Conservation (phyloP, 2,329 filamentous ascomycete genomes). For the Thelonectria rubi region DNA sequence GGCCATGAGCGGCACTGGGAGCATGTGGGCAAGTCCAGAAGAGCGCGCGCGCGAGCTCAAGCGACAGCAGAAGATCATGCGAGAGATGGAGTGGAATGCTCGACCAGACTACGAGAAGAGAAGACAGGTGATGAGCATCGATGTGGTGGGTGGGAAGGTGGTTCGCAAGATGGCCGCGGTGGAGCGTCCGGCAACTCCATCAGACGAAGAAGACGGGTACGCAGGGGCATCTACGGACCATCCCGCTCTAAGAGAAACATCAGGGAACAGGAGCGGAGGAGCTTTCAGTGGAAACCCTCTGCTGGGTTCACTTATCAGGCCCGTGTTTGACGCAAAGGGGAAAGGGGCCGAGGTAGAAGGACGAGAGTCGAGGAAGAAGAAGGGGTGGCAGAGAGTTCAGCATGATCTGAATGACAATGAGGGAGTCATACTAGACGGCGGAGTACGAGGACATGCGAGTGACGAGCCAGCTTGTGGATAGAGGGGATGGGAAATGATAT, state of each 20-base stretch:
- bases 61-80: slow-evolving; percentile 81
- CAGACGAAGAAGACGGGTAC: slow-evolving; percentile 51
- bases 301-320: slow-evolving; percentile 70
- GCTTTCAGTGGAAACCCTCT: slow-evolving; percentile 76
- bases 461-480: slow-evolving; percentile 52
- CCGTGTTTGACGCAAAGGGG: slow-evolving; percentile 64
- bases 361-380: slow-evolving; percentile 55
- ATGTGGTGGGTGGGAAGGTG: slow-evolving; percentile 80
- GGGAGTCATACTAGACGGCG: slow-evolving; percentile 66
- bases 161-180: slow-evolving; percentile 74
- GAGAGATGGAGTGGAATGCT: slow-evolving; percentile 88
- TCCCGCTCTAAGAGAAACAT: slow-evolving; percentile 46
- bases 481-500: not conserved
- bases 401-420: slow-evolving; percentile 69
- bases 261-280: slow-evolving; percentile 52
- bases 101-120: slow-evolving; percentile 90
- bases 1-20: slow-evolving; percentile 55
- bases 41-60: slow-evolving; percentile 86
- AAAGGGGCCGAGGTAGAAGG: slow-evolving; percentile 54
- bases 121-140: slow-evolving; percentile 83
- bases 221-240: slow-evolving; percentile 43
- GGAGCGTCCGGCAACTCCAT: slow-evolving; percentile 66
- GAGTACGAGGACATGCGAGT: slow-evolving; percentile 55
- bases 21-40: slow-evolving; percentile 84
- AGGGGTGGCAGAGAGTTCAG: slow-evolving; percentile 68